phyloP scores from a whole-genome alignment of 2,329 filamentous ascomycete species.

The Aspergillus vadensis region DNA sequence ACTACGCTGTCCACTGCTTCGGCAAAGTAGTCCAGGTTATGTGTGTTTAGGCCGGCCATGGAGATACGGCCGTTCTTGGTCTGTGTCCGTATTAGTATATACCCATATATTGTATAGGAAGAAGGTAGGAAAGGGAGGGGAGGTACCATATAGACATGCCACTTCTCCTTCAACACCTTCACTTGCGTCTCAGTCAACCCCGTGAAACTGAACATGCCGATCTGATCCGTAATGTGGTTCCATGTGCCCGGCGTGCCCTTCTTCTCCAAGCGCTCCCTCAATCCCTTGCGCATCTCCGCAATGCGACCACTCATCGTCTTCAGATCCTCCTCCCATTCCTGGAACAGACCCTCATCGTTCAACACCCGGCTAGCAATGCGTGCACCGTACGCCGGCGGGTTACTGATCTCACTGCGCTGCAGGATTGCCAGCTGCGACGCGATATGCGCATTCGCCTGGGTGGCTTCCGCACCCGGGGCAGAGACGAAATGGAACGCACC shows the following conservation, averaged over 20 bases:
- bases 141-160: conserved; percentile 54
- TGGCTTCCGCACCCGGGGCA: conserved; percentile 67
- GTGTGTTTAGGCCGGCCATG: conserved; percentile 94
- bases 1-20: conserved; percentile 86
- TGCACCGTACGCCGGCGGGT: conserved; percentile 92
- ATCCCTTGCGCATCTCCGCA: conserved; percentile 79
- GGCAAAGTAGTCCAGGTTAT: conserved; percentile 92
- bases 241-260: conserved; percentile 85
- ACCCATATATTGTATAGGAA: not conserved
- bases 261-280: conserved; percentile 79
- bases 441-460: conserved; percentile 63
- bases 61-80: conserved; percentile 98
- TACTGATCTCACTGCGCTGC: conserved; percentile 96
- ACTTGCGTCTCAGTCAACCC: conserved; percentile 56
- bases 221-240: conserved; percentile 98
- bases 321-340: conserved; percentile 90
- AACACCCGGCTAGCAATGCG: conserved; percentile 82
- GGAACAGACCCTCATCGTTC: conserved; percentile 78
- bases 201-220: conserved; percentile 96
- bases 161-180: conserved; percentile 47
- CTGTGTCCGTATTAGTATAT: conserved; percentile 25
- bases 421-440: conserved; percentile 88
- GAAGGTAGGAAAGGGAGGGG: conserved; percentile 6
- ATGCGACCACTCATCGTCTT: conserved; percentile 94
- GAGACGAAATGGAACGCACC: conserved; percentile 96